Percentiles rank a stretch among this genome's conserved stretches.
Conservation (phyloP, 176 grass and related monocot genomes). For the Chloris gayana region DNA sequence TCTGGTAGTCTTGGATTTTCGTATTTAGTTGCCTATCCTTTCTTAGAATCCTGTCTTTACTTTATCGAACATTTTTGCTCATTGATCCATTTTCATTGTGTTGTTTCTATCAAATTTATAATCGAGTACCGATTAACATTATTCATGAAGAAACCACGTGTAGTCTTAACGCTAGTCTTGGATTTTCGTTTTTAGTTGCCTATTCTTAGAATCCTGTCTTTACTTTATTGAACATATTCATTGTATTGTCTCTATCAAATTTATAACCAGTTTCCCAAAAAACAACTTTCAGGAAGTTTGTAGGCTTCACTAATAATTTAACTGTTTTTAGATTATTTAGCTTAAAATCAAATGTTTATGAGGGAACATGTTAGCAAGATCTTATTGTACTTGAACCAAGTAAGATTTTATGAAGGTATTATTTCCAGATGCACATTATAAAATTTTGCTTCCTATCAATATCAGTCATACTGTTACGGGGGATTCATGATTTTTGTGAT, state of each 20-base stretch:
- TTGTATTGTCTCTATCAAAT: conserved; percentile 12
- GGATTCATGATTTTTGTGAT: conserved; percentile 26
- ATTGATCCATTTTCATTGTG: conserved; percentile 5
- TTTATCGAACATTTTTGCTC: conserved; percentile 1
- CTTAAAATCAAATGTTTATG: conserved; percentile 25
- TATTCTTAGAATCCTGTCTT: conserved; percentile 7
- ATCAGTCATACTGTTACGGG: neutral
- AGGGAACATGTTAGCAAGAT: neutral
- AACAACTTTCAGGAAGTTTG: neutral
- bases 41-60: neutral
- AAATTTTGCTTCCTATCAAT: conserved; percentile 22
- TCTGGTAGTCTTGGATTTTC: neutral
- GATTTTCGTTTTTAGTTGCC: conserved; percentile 20
- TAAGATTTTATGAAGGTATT: conserved; percentile 16
- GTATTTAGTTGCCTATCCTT: conserved; percentile 24
- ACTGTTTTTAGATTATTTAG: neutral
- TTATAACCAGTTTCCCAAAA: neutral
- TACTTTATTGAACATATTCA: neutral
- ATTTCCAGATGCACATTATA: neutral
- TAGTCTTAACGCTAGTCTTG: too few relatives aligned
- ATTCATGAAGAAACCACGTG: conserved; percentile 1
- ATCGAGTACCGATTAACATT: neutral
- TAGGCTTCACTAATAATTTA: neutral
- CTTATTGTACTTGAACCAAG: conserved; percentile 6
- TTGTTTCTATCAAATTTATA: conserved; percentile 26